A percentile compares a stretch with the other conserved stretches of the same genome.
phyloP scores from a whole-genome alignment of 371 early-diverging fungal genomes.

The Apophysomyces variabilis region DNA sequence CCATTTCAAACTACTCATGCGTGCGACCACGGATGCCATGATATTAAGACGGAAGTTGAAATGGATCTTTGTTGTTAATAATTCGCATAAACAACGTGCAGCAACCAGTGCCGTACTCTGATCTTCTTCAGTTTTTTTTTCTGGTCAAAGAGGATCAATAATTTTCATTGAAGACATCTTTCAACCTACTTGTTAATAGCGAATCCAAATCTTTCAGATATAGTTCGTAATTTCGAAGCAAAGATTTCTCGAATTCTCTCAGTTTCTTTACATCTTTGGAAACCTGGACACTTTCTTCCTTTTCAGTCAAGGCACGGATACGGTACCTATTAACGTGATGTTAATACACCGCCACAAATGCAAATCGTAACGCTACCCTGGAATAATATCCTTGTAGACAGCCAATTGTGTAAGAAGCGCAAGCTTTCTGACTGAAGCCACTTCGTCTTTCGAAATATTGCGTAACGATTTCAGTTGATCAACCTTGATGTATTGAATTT shows the following conservation, averaged over 20 bases:
- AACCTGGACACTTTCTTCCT: conserved; percentile 75
- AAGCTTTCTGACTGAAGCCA: conserved; percentile 67
- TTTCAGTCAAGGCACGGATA: conserved; percentile 84
- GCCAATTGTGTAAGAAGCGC: conserved; percentile 86
- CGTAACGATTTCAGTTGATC: conserved; percentile 66
- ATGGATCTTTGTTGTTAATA: conserved; percentile 81
- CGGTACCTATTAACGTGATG: conserved; percentile 60
- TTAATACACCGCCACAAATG: not conserved
- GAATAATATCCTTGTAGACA: conserved; percentile 92
- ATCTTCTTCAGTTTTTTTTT: conserved; percentile 47
- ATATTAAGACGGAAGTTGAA: conserved; percentile 93
- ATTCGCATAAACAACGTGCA: conserved; percentile 74
- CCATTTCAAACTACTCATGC: conserved; percentile 65
- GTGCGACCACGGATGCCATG: conserved; percentile 77
- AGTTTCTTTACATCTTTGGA: conserved; percentile 89
- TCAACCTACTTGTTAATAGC: conserved; percentile 38
- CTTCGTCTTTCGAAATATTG: conserved; percentile 58
- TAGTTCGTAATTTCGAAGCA: conserved; percentile 81
- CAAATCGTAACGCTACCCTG: conserved; percentile 57
- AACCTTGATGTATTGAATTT: conserved; percentile 37
- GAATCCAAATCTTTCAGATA: conserved; percentile 77
- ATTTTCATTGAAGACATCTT: too few species aligned
- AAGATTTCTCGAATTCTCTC: conserved; percentile 83
- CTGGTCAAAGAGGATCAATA: conserved; percentile 8
- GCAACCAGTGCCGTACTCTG: conserved; percentile 58